These are phyloP conservation scores for Tarenaya hassleriana DNA, from an alignment of 345 rosid genomes.

Conservation along the genomic window DNA sequence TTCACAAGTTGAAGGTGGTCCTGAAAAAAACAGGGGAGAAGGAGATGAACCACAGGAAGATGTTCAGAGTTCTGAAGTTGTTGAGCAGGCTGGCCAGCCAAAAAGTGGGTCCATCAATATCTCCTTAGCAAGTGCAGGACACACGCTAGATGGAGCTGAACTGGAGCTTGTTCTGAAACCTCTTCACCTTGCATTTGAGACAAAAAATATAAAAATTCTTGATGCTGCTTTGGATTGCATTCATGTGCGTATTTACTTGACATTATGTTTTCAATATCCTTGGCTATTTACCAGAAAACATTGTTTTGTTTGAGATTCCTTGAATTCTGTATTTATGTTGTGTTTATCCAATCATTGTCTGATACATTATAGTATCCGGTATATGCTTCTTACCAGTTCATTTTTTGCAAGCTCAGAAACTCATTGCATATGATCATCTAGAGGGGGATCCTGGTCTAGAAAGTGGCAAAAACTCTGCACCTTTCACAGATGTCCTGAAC, in stretches of 20 bases:
- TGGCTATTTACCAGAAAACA: no score
- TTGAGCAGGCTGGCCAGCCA: slow-evolving; percentile 39
- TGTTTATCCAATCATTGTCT: slow-evolving; percentile 11
- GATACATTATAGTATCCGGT: slow-evolving; percentile 8
- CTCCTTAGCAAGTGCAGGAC: no score
- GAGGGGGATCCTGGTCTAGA: slow-evolving; percentile 98
- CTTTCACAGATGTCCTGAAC: slow-evolving; percentile 81
- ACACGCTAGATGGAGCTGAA: no score
- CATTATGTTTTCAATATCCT: no score
- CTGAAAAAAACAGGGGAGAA: slow-evolving; percentile 37
- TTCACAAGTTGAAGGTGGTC: slow-evolving; percentile 51
- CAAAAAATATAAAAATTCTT: no score
- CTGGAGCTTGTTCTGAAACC: slow-evolving; percentile 69
- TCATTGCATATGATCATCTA: slow-evolving; percentile 89
- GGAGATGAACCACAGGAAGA: slow-evolving; percentile 32
- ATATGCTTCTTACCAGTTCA: slow-evolving; percentile 18
- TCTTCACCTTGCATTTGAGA: slow-evolving; percentile 79
- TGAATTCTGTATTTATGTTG: neutral
- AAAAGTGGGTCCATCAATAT: slow-evolving; percentile 32
- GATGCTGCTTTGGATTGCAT: no score
- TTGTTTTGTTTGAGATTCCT: slow-evolving; percentile 5
- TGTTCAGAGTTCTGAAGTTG: slow-evolving; percentile 32
- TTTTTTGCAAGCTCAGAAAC: slow-evolving; percentile 55
- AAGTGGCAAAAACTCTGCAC: slow-evolving; percentile 70
- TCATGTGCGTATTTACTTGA: no score